These are phyloP conservation scores for Lentinula sp. DNA, from an alignment of 768 basidiomycete species.

Conservation along the genomic window DNA sequence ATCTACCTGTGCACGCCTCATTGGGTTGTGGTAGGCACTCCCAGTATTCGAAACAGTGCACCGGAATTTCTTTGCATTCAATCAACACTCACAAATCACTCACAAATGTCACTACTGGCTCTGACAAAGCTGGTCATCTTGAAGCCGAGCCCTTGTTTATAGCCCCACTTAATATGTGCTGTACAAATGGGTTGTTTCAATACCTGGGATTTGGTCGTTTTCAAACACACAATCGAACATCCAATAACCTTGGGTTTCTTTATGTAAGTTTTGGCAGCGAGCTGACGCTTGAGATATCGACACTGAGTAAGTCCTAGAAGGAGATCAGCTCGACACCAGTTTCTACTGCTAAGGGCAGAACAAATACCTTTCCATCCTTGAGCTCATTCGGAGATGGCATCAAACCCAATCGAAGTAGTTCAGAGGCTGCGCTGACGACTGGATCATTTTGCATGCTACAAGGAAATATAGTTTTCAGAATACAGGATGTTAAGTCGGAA, in stretches of 20 bases:
- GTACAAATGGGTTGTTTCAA: background rate
- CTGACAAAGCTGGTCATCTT: too few species aligned
- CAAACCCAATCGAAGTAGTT: slow-evolving; percentile 68
- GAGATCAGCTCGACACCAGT: background rate
- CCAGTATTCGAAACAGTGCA: too few species aligned
- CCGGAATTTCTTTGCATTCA: too few species aligned
- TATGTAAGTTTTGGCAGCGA: background rate
- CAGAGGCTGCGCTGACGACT: slow-evolving; percentile 69
- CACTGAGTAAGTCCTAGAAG: slow-evolving; percentile 30
- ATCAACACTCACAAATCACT: too few species aligned
- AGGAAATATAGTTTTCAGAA: background rate
- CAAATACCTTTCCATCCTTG: slow-evolving; percentile 61
- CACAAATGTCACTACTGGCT: too few species aligned
- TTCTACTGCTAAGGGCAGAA: background rate
- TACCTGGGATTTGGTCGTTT: background rate
- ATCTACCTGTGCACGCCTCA: too few species aligned
- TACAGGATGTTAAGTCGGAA: background rate
- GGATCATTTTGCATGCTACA: slow-evolving; percentile 78
- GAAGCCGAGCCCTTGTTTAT: too few species aligned
- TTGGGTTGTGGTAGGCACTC: too few species aligned
- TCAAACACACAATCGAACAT: too few species aligned
- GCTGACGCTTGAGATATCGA: slow-evolving; percentile 27
- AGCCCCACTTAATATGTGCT: background rate
- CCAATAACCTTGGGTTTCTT: too few species aligned
- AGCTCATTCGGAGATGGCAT: slow-evolving; percentile 80